Evolutionary conservation across 2,329 filamentous ascomycete genomes (phyloP).

Genomic region (Aspergillus texensis): DNA sequence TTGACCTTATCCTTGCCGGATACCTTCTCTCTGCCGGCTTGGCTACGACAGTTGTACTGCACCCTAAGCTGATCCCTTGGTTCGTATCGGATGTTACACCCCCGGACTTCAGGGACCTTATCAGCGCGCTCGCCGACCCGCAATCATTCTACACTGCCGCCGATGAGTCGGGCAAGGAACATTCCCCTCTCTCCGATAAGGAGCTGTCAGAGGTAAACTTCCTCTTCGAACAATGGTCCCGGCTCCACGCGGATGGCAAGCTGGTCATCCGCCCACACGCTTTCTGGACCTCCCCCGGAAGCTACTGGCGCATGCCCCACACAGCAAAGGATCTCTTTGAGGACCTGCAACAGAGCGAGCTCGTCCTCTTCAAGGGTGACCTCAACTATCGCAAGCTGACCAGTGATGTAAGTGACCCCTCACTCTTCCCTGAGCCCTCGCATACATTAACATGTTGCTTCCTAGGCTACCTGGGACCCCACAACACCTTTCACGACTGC

Average conservation of each 20-base stretch:
- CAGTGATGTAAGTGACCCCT: conserved; percentile 69
- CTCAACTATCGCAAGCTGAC: conserved; percentile 94
- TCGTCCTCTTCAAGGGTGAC: conserved; percentile 97
- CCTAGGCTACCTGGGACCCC: conserved; percentile 75
- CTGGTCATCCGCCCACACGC: conserved; percentile 79
- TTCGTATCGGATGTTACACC: conserved; percentile 96
- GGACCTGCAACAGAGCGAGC: conserved; percentile 78
- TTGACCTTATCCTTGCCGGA: conserved; percentile 88
- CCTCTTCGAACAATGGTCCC: conserved; percentile 80
- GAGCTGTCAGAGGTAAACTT: conserved; percentile 71
- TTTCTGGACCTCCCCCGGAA: conserved; percentile 89
- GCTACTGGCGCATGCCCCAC: conserved; percentile 82
- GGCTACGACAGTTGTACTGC: conserved; percentile 83
- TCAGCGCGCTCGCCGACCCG: conserved; percentile 77
- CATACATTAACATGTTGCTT: not conserved
- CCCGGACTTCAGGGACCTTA: conserved; percentile 78
- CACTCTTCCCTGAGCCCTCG: not conserved
- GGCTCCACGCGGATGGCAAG: conserved; percentile 79
- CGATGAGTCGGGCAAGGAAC: conserved; percentile 62
- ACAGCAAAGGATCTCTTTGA: conserved; percentile 68
- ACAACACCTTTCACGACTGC: conserved; percentile 84
- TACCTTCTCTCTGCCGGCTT: conserved; percentile 84
- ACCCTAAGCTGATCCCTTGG: conserved; percentile 96
- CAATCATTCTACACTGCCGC: conserved; percentile 78
- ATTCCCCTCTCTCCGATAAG: conserved; percentile 64